Evolutionary conservation across 176 grass and related monocot species (phyloP).

Genomic region (Areca catechu): DNA sequence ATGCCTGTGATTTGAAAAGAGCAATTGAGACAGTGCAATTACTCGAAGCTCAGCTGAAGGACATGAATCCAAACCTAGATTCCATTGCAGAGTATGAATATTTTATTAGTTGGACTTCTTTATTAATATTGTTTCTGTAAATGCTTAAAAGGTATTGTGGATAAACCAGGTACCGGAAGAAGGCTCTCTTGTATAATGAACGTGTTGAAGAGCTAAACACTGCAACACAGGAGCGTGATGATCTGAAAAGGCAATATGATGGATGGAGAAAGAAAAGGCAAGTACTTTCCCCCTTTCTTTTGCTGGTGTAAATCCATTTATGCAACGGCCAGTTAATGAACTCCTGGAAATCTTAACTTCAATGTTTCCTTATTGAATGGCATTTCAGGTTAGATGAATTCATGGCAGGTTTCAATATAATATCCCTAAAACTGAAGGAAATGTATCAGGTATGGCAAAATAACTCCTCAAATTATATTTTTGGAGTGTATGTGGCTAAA

Average conservation of each 20-base stretch:
- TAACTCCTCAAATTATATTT: background rate
- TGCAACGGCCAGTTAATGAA: background rate
- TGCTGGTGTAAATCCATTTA: background rate
- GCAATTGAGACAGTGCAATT: constrained; percentile 76
- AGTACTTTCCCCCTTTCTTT: background rate
- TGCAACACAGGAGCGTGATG: constrained; percentile 78
- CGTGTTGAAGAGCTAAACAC: constrained; percentile 76
- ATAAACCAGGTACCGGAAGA: constrained; percentile 57
- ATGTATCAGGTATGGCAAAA: constrained; percentile 78
- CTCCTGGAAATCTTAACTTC: too few species aligned
- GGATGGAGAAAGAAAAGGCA: constrained; percentile 79
- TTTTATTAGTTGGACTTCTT: constrained; percentile 1
- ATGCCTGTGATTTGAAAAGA: constrained; percentile 58
- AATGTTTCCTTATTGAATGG: background rate
- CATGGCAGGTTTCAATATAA: constrained; percentile 90
- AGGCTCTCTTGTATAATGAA: constrained; percentile 56
- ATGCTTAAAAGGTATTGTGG: background rate
- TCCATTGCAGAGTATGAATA: constrained; percentile 83
- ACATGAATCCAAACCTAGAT: constrained; percentile 92
- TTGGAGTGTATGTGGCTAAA: background rate
- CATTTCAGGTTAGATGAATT: constrained; percentile 92
- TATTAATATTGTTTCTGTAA: background rate
- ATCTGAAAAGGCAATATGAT: constrained; percentile 81
- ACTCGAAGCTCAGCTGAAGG: constrained; percentile 88
- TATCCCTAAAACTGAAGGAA: constrained; percentile 95